Evolutionary conservation across 305 asterid species (phyloP).

Genomic region (Solanum chacoense): DNA sequence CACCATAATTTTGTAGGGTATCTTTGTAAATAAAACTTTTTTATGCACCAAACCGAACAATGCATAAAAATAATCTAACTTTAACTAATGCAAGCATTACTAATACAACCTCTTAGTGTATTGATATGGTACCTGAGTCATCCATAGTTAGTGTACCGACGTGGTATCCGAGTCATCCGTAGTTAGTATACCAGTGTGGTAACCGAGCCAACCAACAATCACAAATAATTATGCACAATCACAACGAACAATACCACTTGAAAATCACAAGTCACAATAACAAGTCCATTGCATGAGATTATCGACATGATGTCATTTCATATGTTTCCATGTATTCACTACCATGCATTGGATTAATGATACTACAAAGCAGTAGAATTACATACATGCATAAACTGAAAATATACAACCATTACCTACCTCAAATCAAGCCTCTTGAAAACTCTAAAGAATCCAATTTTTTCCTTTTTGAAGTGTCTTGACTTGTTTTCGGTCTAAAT

Average conservation of each 20-base stretch:
- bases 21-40: too few relatives aligned
- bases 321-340: neutral
- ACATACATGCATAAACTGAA: neutral
- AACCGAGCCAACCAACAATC: neutral
- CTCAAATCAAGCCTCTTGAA: neutral
- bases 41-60: neutral
- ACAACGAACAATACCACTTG: neutral
- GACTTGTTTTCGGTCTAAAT: neutral
- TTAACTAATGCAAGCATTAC: neutral
- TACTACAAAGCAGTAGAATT: neutral
- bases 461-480: neutral
- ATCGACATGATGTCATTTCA: neutral
- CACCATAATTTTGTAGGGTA: neutral
- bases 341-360: neutral
- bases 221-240: neutral
- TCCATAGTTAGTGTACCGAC: neutral
- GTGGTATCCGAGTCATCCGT: neutral
- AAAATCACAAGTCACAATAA: neutral
- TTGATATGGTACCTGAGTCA: neutral
- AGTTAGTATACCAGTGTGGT: neutral
- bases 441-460: neutral
- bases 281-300: neutral
- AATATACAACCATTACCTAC: neutral
- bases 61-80: neutral
- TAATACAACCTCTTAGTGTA: too few relatives aligned